Percentiles rank a stretch among this genome's conserved stretches.
Evolutionary conservation across 805 yeast species (phyloP).

Genomic region (Vanderwaltozyma tropicalis): DNA sequence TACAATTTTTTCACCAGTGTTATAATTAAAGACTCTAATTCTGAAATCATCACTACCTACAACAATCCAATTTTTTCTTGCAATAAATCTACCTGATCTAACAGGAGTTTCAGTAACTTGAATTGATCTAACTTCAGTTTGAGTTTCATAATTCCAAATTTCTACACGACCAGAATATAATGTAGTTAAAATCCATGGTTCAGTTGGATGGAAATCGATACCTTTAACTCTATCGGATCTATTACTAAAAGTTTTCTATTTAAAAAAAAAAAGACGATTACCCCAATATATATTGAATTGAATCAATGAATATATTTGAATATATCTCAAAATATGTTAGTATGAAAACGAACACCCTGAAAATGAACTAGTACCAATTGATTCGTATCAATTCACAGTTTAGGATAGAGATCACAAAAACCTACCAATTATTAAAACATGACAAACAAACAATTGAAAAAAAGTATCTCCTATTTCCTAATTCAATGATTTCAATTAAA

Average conservation of each 20-base stretch:
- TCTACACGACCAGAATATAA: conserved; percentile 74
- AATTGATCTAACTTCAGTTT: conserved; percentile 69
- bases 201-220: conserved; percentile 94
- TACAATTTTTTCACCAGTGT: conserved; percentile 86
- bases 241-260: conserved; percentile 67
- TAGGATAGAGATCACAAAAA: no score
- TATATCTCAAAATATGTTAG: no score
- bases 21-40: conserved; percentile 85
- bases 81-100: conserved; percentile 88
- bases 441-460: no score
- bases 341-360: not conserved
- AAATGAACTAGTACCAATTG: not conserved
- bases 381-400: no score
- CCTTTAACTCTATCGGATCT: conserved; percentile 97
- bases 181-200: conserved; percentile 94
- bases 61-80: conserved; percentile 94
- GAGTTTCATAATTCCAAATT: conserved; percentile 88
- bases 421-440: no score
- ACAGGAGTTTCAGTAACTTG: conserved; percentile 96
- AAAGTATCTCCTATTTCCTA: no score
- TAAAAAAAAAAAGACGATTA: not conserved
- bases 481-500: no score
- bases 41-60: conserved; percentile 95
- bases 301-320: conserved; percentile 9
- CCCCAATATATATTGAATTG: not conserved